Base-by-base conservation (phyloP, 495 filamentous ascomycete genomes). In the Massariosphaeria phaeospora region DNA sequence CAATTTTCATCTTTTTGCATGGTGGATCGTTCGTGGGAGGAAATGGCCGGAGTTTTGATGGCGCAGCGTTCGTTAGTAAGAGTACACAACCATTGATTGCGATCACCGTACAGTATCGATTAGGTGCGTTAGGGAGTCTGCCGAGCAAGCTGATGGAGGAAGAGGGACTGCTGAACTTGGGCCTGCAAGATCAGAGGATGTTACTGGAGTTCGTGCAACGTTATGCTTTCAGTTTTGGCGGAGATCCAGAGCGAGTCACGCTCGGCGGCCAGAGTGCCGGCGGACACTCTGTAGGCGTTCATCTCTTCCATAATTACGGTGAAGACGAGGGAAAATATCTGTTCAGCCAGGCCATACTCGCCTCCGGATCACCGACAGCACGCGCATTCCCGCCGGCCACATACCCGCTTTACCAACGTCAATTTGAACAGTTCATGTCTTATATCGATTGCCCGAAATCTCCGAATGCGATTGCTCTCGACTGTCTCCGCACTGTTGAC, bases 91-190 rank as follows among this genome's bases (percentile, higher is more conserved):
- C 52, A 8, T n/a, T 57, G 11, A 41, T 62, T 25, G 53, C 53
- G n/a, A 53, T 62, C 12, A 62, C 59, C 15, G 10, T 48, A 13
- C 46, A 62, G 26, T 62, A 62, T 36, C 52, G 59, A 2, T 33
- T 62, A 2, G 42, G 46, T 9, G 53, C 52, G 7, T 35, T 62
- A 12, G 59, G 52, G 8, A 50, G 13, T 15, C 42, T 62, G 33
- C 52, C 59, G 1, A 24, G 20, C 4, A 40, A 39, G 6, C 26
- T 53, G 9, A 48, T 57, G 23, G 57, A 43, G 42, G 34, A 62
- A 21, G 48, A 57, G 33, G 53, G 45, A 1, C n/a, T 49, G 15
- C 31, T 62, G 25, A 62, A 62, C 24, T 42, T 57, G 7, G 52
- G 46, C 1, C 20, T 62, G 11, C 38, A 12, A 15, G 59, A 62